Base-by-base conservation (phyloP, 2,329 filamentous ascomycete species). In the Phyllosticta citrichinensis region DNA sequence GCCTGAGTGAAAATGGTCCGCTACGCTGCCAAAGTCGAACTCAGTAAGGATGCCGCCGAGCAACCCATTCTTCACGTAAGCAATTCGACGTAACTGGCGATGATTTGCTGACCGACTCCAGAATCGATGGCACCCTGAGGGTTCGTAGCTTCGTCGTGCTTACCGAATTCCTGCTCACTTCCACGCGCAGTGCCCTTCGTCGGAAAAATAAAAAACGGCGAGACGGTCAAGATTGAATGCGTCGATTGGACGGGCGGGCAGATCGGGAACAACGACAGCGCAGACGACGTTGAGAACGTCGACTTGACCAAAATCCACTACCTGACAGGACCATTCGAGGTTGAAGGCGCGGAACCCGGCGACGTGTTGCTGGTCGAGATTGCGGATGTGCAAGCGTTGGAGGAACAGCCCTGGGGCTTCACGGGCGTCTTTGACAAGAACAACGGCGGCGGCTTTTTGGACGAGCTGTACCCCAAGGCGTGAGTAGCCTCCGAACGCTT, bases 41-140 rank as follows among this genome's bases (percentile, higher is more conserved):
- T 92, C 27, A 81, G 89, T 62, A 89, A 83, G 71, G 86, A 87
- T 35, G 87, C 88, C 5, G 77, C 80, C 40, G 83, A 90, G 64
- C 88, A 93, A 70, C 74, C 82, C 2, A 81, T 82, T 57, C 76
- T 92, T 10, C 89, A 93, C 75, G 87, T 89, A 79, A 70, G 84
- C 73, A 11, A 30, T 22, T 19, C 14, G n/a, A 50, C 14, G 35
- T 12, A 35, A 24, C 30, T n/a, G n/a, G 4, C 50, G 60, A 9
- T 9, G 51, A 3, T 25, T 57, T 5, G 25, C 25, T 24, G 40
- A 52, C 62, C 3, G n/a, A 67, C 56, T 63, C 51, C 65, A 91
- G 88, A 97, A 97, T 69, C 82, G 91, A 72, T 96, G 91, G 92
- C 92, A 97, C 70, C 92, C 92, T 40, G 91, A 96, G 65, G 87